A percentile compares a stretch with the other conserved stretches of the same genome.
phyloP scores from a whole-genome alignment of 768 basidiomycete genomes.

The Auricularia heimuer region DNA sequence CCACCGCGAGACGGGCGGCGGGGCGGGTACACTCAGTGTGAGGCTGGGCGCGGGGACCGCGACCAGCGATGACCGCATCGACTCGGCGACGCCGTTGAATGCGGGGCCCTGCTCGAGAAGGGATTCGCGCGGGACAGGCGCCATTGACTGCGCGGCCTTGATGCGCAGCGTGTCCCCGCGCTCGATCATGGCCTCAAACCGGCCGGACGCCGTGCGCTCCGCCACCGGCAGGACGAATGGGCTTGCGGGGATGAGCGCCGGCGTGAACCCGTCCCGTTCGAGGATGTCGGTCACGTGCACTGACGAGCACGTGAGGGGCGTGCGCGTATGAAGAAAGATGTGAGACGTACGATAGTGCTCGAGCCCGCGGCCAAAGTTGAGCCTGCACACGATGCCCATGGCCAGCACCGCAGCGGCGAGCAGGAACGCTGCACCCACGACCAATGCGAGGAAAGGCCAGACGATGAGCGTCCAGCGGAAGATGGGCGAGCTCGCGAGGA shows the following conservation, averaged over 20 bases:
- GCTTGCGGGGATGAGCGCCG: not conserved
- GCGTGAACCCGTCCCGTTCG: not conserved
- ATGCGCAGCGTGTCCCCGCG: not conserved
- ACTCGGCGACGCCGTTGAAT: no score
- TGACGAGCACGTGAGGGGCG: not conserved
- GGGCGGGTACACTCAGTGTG: no score
- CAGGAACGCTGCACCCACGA: not conserved
- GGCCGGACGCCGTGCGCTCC: not conserved
- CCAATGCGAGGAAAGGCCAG: not conserved
- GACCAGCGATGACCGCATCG: no score
- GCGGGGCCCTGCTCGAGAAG: no score
- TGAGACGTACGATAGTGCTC: constrained; percentile 37
- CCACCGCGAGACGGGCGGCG: no score
- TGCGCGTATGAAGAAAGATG: not conserved
- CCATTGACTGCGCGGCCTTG: not conserved
- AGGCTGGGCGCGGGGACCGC: no score
- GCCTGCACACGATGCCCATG: constrained; percentile 38
- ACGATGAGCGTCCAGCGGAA: not conserved
- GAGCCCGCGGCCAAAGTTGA: constrained; percentile 46
- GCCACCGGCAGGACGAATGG: not conserved
- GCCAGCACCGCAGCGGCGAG: constrained; percentile 25
- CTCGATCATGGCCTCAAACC: not conserved
- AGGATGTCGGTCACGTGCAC: not conserved
- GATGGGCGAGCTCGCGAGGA: not conserved
- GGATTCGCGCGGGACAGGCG: no score